phyloP scores from a whole-genome alignment of 495 filamentous ascomycete genomes.

The Penicillium silybi region DNA sequence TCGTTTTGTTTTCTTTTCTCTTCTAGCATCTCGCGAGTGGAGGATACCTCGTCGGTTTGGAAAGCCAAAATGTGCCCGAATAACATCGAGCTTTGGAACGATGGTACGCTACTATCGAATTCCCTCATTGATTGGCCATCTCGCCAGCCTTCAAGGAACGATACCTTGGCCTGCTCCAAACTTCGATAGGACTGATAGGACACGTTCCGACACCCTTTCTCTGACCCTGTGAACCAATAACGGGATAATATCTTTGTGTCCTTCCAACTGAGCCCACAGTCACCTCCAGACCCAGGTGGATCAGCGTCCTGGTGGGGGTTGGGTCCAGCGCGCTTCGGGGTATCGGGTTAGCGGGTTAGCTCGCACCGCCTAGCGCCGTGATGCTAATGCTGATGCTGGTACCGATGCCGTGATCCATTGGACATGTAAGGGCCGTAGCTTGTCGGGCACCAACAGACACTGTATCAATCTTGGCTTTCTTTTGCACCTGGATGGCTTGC shows the following conservation, averaged over 20 bases:
- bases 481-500: conserved; percentile 14
- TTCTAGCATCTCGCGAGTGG: background rate
- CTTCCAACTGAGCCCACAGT: background rate
- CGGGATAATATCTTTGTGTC: too few species aligned
- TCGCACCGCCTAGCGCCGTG: conserved; percentile 6
- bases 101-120: conserved; percentile 18
- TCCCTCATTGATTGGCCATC: conserved; percentile 13
- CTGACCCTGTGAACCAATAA: background rate
- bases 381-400: conserved; percentile 3
- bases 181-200: background rate
- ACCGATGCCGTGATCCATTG: too few species aligned
- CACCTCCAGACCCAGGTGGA: conserved; percentile 6
- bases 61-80: conserved; percentile 3
- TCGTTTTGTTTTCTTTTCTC: background rate
- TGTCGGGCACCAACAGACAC: conserved; percentile 5
- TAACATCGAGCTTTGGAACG: conserved; percentile 17
- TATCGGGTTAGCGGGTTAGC: conserved; percentile 14
- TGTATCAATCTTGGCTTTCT: conserved; percentile 10
- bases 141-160: background rate
- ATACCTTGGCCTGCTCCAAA: background rate
- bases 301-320: conserved; percentile 2
- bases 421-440: background rate
- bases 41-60: background rate
- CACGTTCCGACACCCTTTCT: background rate
- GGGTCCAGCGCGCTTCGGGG: conserved; percentile 7